A percentile compares a stretch with the other conserved stretches of the same genome.
Evolutionary conservation across 2,329 filamentous ascomycete species (phyloP).

Genomic region (Colletotrichum falcatum): DNA sequence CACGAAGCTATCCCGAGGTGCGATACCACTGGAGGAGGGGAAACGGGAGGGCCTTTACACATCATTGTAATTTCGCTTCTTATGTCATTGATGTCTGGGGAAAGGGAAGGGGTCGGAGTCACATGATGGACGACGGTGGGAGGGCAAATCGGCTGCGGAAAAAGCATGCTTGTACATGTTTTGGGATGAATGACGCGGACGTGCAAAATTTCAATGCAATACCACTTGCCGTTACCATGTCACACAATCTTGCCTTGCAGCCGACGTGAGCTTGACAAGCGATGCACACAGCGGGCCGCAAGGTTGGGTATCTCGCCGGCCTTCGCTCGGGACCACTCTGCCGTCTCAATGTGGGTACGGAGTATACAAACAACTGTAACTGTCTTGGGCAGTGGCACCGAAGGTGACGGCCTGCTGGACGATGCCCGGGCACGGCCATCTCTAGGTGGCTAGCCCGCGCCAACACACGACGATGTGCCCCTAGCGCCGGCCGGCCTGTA

Average conservation of each 20-base stretch:
- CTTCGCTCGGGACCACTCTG: not conserved
- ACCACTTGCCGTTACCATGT: slow-evolving; percentile 29
- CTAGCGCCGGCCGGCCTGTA: too few species aligned
- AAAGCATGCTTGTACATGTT: slow-evolving; percentile 33
- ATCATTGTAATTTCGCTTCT: slow-evolving; percentile 29
- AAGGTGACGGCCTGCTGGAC: too few species aligned
- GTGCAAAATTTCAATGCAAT: slow-evolving; percentile 20
- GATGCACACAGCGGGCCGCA: not conserved
- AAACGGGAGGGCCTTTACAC: not conserved
- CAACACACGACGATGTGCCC: too few species aligned
- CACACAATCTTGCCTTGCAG: not conserved
- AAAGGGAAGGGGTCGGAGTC: slow-evolving; percentile 17
- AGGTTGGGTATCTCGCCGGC: not conserved
- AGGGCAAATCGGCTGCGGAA: slow-evolving; percentile 12
- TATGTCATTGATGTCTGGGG: slow-evolving; percentile 34
- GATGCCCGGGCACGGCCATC: too few species aligned
- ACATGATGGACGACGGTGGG: slow-evolving; percentile 12
- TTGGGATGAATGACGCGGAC: slow-evolving; percentile 17
- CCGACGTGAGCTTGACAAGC: not conserved
- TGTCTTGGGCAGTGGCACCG: too few species aligned
- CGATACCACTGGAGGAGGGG: not conserved
- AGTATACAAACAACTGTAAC: too few species aligned
- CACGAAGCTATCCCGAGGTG: slow-evolving; percentile 14
- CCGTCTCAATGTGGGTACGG: not conserved
- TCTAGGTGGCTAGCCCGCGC: too few species aligned